Conservation (phyloP, 2,329 filamentous ascomycete species). For the Fusarium sp. region DNA sequence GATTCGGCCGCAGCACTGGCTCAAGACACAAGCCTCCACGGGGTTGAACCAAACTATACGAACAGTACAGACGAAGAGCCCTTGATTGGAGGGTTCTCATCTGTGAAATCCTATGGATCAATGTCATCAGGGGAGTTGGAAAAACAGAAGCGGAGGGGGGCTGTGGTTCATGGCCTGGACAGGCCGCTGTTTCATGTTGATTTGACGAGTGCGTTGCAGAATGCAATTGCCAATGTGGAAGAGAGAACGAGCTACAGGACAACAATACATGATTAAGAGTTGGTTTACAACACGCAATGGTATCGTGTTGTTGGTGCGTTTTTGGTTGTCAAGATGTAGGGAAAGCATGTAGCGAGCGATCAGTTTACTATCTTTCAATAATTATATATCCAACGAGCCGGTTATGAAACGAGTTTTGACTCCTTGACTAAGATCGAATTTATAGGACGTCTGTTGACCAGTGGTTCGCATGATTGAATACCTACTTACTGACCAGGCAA, state of each 20-base stretch:
- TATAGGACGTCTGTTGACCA: background rate
- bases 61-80: conserved; percentile 54
- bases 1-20: conserved; percentile 77
- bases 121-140: conserved; percentile 50
- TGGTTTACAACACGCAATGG: background rate
- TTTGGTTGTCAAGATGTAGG: background rate
- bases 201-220: conserved; percentile 88
- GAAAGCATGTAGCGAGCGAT: conserved; percentile 15
- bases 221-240: conserved; percentile 84
- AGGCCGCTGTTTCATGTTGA: conserved; percentile 95
- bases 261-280: conserved; percentile 3
- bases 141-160: conserved; percentile 63
- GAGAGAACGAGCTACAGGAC: conserved; percentile 57
- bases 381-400: background rate
- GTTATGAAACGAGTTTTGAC: background rate
- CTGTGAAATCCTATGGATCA: conserved; percentile 24
- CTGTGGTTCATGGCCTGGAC: conserved; percentile 87
- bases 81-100: conserved; percentile 42
- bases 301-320: conserved; percentile 1
- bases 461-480: background rate
- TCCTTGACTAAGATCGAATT: background rate
- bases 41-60: conserved; percentile 50
- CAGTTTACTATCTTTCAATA: background rate
- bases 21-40: conserved; percentile 69
- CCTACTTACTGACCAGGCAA: background rate